These are phyloP conservation scores for Parastagonospora avenae DNA, from an alignment of 2,329 filamentous ascomycete species.

Conservation along the genomic window DNA sequence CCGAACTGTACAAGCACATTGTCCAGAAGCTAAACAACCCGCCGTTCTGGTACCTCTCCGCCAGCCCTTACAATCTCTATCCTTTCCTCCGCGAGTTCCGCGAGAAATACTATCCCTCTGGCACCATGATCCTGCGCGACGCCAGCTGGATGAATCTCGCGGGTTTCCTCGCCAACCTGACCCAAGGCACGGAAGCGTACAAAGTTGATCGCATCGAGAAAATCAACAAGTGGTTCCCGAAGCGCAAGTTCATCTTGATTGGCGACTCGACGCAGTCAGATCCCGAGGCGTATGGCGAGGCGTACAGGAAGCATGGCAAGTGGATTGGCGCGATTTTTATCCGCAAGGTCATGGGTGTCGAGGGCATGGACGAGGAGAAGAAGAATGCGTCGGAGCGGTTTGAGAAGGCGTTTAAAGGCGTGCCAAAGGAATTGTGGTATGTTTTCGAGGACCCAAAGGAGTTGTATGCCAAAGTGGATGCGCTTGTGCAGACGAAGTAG, in stretches of 20 bases:
- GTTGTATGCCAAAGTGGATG: constrained; percentile 51
- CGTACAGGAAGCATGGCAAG: constrained; percentile 69
- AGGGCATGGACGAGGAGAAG: constrained; percentile 75
- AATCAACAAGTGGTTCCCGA: constrained; percentile 78
- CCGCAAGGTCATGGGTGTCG: constrained; percentile 78
- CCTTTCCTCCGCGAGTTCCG: constrained; percentile 81
- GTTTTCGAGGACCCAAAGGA: constrained; percentile 81
- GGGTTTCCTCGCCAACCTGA: constrained; percentile 79
- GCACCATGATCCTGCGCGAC: constrained; percentile 83
- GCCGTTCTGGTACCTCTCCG: constrained; percentile 91
- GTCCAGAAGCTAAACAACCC: constrained; percentile 62
- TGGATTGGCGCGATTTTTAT: constrained; percentile 89
- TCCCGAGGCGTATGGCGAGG: constrained; percentile 85
- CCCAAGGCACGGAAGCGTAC: constrained; percentile 81
- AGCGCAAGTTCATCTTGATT: constrained; percentile 78
- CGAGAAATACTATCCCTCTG: constrained; percentile 70
- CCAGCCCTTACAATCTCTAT: constrained; percentile 93
- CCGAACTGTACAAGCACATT: constrained; percentile 76
- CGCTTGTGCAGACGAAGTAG: constrained; percentile 26
- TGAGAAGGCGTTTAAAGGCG: constrained; percentile 76
- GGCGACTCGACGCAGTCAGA: constrained; percentile 93
- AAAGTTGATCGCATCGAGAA: constrained; percentile 81
- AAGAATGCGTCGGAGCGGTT: constrained; percentile 72
- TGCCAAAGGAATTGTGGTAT: constrained; percentile 75
- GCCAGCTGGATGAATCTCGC: constrained; percentile 83